Base-by-base conservation (phyloP, 805 yeast species). In the Wickerhamiella azyma region DNA sequence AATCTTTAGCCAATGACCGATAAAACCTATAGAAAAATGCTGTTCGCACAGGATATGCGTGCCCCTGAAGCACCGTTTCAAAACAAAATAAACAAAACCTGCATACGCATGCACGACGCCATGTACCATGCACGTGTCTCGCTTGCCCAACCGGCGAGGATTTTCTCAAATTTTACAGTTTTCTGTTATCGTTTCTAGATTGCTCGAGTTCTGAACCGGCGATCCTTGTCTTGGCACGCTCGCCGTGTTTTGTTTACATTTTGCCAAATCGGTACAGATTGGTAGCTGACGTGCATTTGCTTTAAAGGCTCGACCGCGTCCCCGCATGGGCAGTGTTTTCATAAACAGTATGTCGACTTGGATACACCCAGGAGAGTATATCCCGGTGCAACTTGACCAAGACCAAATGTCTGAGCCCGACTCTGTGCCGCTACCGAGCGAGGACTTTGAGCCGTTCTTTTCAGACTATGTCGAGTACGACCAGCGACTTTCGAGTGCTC, bases 401-500 rank as follows among this genome's bases (percentile, higher is more conserved):
- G 52, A 45, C n/a, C 37, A 16, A 5, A 26, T 44, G 18, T 40
- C 48, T 6, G 52, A 44, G 11, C 50, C 52, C 1, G 48, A 45
- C 18, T 40, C 68, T 9, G 59, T 71, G 7, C 73, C 77, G 2
- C 57, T 72, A 37, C 79, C 79, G 1, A 72, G 71, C 46, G 79
- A 77, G 45, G 74, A 72, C 48, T 71, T 77, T 53, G 72, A 70
- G 46, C 68, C 64, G 30, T 56, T 62, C 48, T 56, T 65, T 37
- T 66, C 72, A 29, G 68, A 71, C 41, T 71, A 69, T 53, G 49
- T 58, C 18, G 52, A 54, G 26, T 71, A 70, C 57, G 69, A 71
- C 44, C 74, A 77, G 26, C 65, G 76, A 30, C 65, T 81, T 48
- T 74, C 74, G 36, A 77, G 76, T 51, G 71, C 81, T 2, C 61